These are phyloP conservation scores for Ascosphaera acerosa DNA, from an alignment of 2,329 filamentous ascomycete genomes.

Conservation along the genomic window DNA sequence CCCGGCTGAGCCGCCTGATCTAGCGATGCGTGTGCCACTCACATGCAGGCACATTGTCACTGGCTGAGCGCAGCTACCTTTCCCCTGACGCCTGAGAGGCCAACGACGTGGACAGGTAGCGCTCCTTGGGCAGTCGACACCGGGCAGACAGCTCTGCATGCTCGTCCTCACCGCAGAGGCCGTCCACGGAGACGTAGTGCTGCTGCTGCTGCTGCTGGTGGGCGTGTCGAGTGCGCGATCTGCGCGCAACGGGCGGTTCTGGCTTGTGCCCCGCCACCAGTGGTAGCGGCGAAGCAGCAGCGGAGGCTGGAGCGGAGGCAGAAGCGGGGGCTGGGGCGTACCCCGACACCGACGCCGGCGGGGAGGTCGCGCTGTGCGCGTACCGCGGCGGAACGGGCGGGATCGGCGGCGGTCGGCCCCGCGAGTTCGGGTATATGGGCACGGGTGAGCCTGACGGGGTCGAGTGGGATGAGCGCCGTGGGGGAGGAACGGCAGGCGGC, in stretches of 20 bases:
- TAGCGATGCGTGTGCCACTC: too few species aligned
- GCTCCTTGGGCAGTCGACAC: too few species aligned
- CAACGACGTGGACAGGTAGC: too few species aligned
- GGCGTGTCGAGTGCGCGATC: slow-evolving; percentile 13
- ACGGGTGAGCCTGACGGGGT: slow-evolving; percentile 6
- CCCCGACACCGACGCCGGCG: too few species aligned
- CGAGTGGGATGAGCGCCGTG: slow-evolving; percentile 14
- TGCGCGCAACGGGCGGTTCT: slow-evolving; percentile 18
- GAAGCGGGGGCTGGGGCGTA: slow-evolving; percentile 3
- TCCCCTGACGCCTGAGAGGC: too few species aligned
- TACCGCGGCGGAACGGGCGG: slow-evolving; percentile 1
- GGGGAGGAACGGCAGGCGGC: slow-evolving; percentile 18
- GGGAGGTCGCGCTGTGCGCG: too few species aligned
- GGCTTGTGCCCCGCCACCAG: slow-evolving; percentile 9
- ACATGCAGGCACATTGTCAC: too few species aligned
- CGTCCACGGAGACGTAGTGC: too few species aligned
- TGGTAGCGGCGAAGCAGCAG: slow-evolving; percentile 6
- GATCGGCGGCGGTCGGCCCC: background rate
- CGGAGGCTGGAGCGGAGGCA: slow-evolving; percentile 3
- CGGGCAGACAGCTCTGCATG: too few species aligned
- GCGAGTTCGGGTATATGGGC: slow-evolving; percentile 3
- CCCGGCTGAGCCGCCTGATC: too few species aligned
- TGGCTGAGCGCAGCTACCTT: too few species aligned
- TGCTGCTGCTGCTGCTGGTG: slow-evolving; percentile 7
- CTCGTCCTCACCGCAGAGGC: too few species aligned